Base-by-base conservation (phyloP, 75 land plant species). In the Pseudotsuga menziesii region DNA sequence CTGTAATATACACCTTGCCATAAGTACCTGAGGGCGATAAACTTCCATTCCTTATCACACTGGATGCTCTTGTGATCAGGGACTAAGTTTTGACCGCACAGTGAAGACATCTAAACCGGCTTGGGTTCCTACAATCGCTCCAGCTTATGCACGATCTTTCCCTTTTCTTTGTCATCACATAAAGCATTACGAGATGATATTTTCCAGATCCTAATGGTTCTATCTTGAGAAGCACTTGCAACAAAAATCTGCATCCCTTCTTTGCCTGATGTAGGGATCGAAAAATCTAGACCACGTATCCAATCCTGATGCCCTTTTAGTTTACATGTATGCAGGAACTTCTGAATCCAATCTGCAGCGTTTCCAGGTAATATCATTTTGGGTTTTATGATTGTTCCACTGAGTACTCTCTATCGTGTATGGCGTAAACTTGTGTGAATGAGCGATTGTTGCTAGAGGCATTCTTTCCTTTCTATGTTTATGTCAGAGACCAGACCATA, bases 301-400 rank as follows among this genome's bases (percentile, higher is more conserved):
- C 99, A 97, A 79, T 94, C 99, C 61, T 93, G 89, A 75, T 97
- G 99, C 44, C 92, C 98, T 86, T 97, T 97, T 62, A 97, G 60
- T 35, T 89, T 88, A 83, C 99, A 97, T 23, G 88, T 89, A 78
- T 74, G 86, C 75, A 75, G 78, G 89, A 97, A 94, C 98, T 97
- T 22, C 0, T n/a, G 90, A 80, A 90, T 77, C 35, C 89, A 54
- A 41, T 77, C 77, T 23, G 82, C 81, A 23, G 75, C 5, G 57
- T 82, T 85, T 48, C 80, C 92, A 35, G 99, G 99, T 48, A 97
- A 78, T 57, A 19, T 22, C 23, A 67, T 39, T 23, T 4, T n/a
- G n/a, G n/a, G n/a, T n/a, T n/a, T n/a, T n/a, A n/a, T n/a, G n/a
- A n/a, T n/a, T n/a, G n/a, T n/a, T n/a, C n/a, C n/a, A n/a, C n/a